Percentiles rank a stretch among this genome's conserved stretches.
Evolutionary conservation across 228 moss, liverwort and hornwort species (phyloP).

Genomic region (Sphagnum fallax): DNA sequence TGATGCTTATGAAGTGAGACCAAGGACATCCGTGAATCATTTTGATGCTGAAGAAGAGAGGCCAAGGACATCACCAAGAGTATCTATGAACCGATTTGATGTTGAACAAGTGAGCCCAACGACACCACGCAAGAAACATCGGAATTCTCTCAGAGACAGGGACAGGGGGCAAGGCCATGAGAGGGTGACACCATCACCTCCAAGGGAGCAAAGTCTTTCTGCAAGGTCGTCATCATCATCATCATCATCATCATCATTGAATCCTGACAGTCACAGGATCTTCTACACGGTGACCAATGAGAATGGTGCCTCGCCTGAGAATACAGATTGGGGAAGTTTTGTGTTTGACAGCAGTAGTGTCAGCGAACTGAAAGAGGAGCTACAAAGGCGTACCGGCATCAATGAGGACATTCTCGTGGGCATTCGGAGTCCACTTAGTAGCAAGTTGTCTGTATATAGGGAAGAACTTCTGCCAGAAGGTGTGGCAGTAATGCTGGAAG

Average conservation of each 20-base stretch:
- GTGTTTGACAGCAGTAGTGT: conserved; percentile 5
- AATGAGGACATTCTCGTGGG: conserved; percentile 4
- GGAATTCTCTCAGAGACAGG: neutral
- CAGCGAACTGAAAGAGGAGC: conserved; percentile 4
- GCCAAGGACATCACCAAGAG: neutral
- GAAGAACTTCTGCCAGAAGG: neutral
- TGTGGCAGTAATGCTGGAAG: conserved; percentile 1
- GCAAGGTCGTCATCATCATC: neutral
- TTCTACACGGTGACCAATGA: conserved; percentile 6
- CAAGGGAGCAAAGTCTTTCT: neutral
- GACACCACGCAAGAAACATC: conserved; percentile 1
- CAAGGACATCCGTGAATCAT: neutral
- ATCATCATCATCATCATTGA: conserved; percentile 4
- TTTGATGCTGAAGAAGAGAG: neutral
- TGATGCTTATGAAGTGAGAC: neutral
- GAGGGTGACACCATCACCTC: neutral
- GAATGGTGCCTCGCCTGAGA: neutral
- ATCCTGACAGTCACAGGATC: neutral
- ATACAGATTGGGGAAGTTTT: conserved; percentile 9
- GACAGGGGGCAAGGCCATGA: neutral
- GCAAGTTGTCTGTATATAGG: conserved; percentile 6
- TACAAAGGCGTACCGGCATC: conserved; percentile 2
- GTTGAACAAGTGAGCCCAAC: neutral
- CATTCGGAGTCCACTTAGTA: conserved; percentile 3
- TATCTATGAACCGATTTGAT: neutral